Evolutionary conservation across 1,139 yeast species (phyloP).

Genomic region (Nakaseomyces bracarensis): DNA sequence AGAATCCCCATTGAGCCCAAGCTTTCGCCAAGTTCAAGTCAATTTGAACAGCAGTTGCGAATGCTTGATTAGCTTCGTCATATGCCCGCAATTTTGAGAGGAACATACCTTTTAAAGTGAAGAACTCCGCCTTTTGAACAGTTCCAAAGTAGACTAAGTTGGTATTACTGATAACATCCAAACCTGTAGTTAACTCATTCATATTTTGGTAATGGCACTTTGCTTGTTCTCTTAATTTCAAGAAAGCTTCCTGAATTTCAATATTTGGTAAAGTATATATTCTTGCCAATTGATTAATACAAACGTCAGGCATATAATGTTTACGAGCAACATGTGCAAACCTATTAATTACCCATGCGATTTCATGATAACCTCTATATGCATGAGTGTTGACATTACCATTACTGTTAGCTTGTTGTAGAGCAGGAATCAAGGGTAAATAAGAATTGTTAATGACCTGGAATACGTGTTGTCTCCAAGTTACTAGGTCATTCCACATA

Average conservation of each 20-base stretch:
- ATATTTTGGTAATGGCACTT: slow-evolving; percentile 90
- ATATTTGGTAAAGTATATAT: slow-evolving; percentile 94
- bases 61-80: slow-evolving; percentile 95
- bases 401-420: slow-evolving; percentile 66
- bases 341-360: slow-evolving; percentile 97
- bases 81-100: slow-evolving; percentile 79
- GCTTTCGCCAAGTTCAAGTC: slow-evolving; percentile 93
- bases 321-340: slow-evolving; percentile 98
- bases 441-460: slow-evolving; percentile 93
- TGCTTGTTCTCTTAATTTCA: slow-evolving; percentile 93
- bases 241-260: slow-evolving; percentile 95
- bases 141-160: slow-evolving; percentile 93
- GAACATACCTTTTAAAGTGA: slow-evolving; percentile 96
- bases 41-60: slow-evolving; percentile 94
- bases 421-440: slow-evolving; percentile 81
- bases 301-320: slow-evolving; percentile 95
- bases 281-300: slow-evolving; percentile 84
- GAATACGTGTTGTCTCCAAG: slow-evolving; percentile 98
- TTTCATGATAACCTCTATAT: slow-evolving; percentile 95
- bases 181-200: slow-evolving; percentile 82
- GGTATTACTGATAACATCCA: slow-evolving; percentile 94
- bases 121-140: slow-evolving; percentile 95
- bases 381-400: slow-evolving; percentile 82
- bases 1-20: slow-evolving; percentile 99
- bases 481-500: slow-evolving; percentile 93